These are phyloP conservation scores for Colletotrichum orchidophilum DNA, from an alignment of 2,329 filamentous ascomycete genomes.

Conservation along the genomic window DNA sequence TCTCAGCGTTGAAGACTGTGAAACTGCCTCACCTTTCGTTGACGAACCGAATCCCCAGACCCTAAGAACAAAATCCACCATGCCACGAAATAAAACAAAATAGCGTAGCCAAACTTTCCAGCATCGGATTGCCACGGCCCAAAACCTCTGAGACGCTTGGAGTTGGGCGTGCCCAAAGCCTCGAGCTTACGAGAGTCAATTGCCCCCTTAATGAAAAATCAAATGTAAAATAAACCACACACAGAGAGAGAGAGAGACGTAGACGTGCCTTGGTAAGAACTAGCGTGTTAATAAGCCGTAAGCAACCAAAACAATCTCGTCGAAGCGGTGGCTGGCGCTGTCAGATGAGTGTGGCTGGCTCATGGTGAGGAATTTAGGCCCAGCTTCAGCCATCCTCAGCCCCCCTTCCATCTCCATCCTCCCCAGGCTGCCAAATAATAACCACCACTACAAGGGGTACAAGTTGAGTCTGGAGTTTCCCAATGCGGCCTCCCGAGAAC, in stretches of 20 bases:
- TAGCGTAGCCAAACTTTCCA: background rate
- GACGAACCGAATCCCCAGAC: background rate
- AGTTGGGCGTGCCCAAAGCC: background rate
- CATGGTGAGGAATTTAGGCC: background rate
- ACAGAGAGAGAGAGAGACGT: background rate
- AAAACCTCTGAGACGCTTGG: background rate
- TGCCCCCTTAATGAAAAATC: background rate
- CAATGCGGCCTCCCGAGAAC: slow-evolving; percentile 25
- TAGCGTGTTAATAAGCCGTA: background rate
- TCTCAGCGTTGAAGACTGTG: background rate
- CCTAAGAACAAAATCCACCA: background rate
- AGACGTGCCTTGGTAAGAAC: background rate
- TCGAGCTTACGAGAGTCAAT: background rate
- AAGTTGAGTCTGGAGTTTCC: background rate
- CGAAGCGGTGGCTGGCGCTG: background rate
- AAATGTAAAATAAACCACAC: background rate
- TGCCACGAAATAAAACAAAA: background rate
- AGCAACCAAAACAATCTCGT: background rate
- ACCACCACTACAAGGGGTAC: background rate
- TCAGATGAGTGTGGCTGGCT: background rate
- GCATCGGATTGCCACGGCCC: background rate
- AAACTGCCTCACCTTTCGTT: background rate
- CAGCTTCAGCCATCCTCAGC: background rate
- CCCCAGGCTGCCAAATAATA: background rate
- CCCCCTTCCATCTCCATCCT: background rate